Evolutionary conservation across 1,284 basidiomycete species (phyloP), one percentile per base, ranked within the genome.

Genomic region (Ustilago loliicola): DNA sequence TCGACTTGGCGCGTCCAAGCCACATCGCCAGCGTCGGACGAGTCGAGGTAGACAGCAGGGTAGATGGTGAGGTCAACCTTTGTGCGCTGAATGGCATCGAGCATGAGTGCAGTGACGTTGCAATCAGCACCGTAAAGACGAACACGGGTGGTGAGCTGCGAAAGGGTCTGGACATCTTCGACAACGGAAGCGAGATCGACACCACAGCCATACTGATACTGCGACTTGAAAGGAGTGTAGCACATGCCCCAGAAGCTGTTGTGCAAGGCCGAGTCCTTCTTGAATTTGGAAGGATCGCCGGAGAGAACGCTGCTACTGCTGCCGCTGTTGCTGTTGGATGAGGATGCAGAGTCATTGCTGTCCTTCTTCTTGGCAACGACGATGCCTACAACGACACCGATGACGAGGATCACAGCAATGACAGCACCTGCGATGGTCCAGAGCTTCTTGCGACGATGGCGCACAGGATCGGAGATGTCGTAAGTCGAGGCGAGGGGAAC

Each of bases 51-150:
- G 62, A 74, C 66, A 30, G 72, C 72, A 19, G 66, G 72, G 17
- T n/a, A 74, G 59, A 76, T 62, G 62, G 71, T 74, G 47, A 77
- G 61, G 42, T 77, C 66, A 57, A 59, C 58, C 66, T 77, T 77
- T 32, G 75, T 77, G 17, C 66, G 69, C 25, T 77, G 48, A 32
- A 77, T 72, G 21, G 72, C 75, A 27, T 77, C 69, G 47, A 77
- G 72, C 34, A 73, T 32, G 23, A 73, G 59, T 2, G 71, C 66
- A 29, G 75, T 74, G 51, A 69, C 62, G 62, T 74, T 74, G 75
- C 75, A 77, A 60, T 77, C 75, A n/a, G 72, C 58, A 32, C 66
- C 72, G 40, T 74, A 74, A 19, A 70, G 72, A 48, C 72, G 60
- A 1, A 74, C 72, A 23, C 66, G 62, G 23, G 50, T 58, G 38